A percentile compares a stretch with the other conserved stretches of the same genome.
Evolutionary conservation across 1,139 yeast genomes (phyloP).

Genomic region (Scheffersomyces cryptocercus): DNA sequence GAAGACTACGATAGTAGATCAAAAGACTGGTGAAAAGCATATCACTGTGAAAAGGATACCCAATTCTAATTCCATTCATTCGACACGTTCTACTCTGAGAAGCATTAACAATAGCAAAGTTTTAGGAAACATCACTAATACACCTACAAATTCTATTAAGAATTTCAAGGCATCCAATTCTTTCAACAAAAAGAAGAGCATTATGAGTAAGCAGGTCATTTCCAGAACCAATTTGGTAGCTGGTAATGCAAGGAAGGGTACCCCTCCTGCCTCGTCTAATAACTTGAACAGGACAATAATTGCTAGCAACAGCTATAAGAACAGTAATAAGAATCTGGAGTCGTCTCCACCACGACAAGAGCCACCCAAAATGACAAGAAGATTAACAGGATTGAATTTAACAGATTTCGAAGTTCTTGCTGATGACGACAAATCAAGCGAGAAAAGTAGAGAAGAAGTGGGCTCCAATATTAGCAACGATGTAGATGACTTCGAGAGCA

Average conservation of each 20-base stretch:
- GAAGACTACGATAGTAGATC: slow-evolving; percentile 42
- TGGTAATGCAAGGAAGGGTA: not conserved
- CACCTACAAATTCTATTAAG: slow-evolving; percentile 17
- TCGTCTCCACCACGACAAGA: slow-evolving; percentile 13
- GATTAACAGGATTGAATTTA: slow-evolving; percentile 26
- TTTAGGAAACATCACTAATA: slow-evolving; percentile 34
- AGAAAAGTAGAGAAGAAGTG: slow-evolving; percentile 3
- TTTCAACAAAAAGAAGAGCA: slow-evolving; percentile 36
- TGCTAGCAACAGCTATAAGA: slow-evolving; percentile 5
- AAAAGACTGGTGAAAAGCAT: slow-evolving; percentile 27
- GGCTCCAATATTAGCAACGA: slow-evolving; percentile 2
- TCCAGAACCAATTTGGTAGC: slow-evolving; percentile 18
- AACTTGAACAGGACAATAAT: not conserved
- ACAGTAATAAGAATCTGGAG: not conserved
- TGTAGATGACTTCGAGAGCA: not conserved
- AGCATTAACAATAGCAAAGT: slow-evolving; percentile 14
- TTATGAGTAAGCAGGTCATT: slow-evolving; percentile 27
- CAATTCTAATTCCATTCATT: slow-evolving; percentile 21
- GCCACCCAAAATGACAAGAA: slow-evolving; percentile 23
- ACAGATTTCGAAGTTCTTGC: slow-evolving; percentile 10
- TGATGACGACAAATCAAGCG: slow-evolving; percentile 2
- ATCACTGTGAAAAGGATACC: slow-evolving; percentile 24
- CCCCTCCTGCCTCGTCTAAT: slow-evolving; percentile 5
- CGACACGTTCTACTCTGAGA: slow-evolving; percentile 13
- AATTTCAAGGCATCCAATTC: slow-evolving; percentile 43